A percentile compares a stretch with the other conserved stretches of the same genome.
Conservation (phyloP, 2,329 filamentous ascomycete genomes). For the Diaporthe sp. region DNA sequence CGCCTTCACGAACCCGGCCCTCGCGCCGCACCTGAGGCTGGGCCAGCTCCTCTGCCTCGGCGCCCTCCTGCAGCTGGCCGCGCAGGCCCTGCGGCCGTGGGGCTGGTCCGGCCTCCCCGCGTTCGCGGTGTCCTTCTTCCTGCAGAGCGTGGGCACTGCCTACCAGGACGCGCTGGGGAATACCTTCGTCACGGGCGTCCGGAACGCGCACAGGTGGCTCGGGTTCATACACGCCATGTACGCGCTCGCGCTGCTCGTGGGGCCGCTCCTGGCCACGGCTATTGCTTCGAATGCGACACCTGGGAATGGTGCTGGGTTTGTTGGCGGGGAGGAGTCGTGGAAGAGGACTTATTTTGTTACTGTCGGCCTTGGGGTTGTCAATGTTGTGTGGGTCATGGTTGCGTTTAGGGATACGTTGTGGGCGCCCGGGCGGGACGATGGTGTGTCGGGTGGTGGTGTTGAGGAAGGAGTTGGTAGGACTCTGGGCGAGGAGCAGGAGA, state of each 20-base stretch:
- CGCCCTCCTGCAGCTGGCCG: constrained; percentile 65
- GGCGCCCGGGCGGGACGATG: constrained; percentile 42
- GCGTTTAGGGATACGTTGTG: constrained; percentile 64
- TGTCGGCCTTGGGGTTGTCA: constrained; percentile 63
- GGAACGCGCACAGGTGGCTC: constrained; percentile 69
- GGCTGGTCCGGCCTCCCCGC: constrained; percentile 61
- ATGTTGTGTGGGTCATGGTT: constrained; percentile 59
- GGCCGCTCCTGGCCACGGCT: constrained; percentile 66
- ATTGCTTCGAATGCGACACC: constrained; percentile 55
- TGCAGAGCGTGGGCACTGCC: constrained; percentile 70
- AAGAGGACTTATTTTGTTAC: constrained; percentile 69
- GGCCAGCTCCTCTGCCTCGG: constrained; percentile 70
- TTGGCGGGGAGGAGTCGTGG: constrained; percentile 53
- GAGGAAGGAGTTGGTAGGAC: constrained; percentile 36
- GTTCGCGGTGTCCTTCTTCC: constrained; percentile 69
- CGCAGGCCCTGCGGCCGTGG: constrained; percentile 69
- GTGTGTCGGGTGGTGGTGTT: background rate
- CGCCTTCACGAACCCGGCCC: constrained; percentile 67
- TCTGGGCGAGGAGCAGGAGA: constrained; percentile 47
- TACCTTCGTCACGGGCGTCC: constrained; percentile 66
- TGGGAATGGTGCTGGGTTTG: constrained; percentile 42
- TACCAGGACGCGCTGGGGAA: constrained; percentile 75
- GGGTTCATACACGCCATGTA: constrained; percentile 76
- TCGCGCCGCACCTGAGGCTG: constrained; percentile 64
- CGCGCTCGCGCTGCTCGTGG: constrained; percentile 66